A percentile compares a stretch with the other conserved stretches of the same genome.
Evolutionary conservation across 2,329 filamentous ascomycete species (phyloP).

Genomic region (Periconia macrospinosa): DNA sequence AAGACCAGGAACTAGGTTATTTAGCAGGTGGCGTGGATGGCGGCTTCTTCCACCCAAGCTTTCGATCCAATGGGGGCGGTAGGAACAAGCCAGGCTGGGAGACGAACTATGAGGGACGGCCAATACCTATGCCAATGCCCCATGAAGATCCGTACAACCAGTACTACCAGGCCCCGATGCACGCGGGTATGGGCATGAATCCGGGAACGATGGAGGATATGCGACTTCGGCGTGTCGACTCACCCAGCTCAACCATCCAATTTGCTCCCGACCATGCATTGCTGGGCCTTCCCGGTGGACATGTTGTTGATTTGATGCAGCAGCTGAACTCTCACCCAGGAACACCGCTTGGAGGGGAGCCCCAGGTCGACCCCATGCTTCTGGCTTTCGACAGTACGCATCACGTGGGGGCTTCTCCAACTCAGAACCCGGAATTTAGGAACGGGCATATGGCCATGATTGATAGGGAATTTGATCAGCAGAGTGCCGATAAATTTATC

Average conservation of each 20-base stretch:
- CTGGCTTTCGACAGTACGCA: constrained; percentile 35
- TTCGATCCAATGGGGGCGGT: constrained; percentile 28
- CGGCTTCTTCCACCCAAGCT: constrained; percentile 31
- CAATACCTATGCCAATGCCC: constrained; percentile 50
- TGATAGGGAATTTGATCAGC: constrained; percentile 29
- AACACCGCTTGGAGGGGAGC: constrained; percentile 38
- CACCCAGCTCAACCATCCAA: constrained; percentile 26
- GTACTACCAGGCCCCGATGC: constrained; percentile 55
- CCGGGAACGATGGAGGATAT: constrained; percentile 38
- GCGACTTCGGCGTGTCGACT: constrained; percentile 46
- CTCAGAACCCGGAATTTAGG: constrained; percentile 29
- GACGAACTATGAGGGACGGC: constrained; percentile 54
- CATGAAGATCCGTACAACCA: constrained; percentile 50
- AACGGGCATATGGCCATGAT: constrained; percentile 37
- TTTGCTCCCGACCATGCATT: constrained; percentile 36
- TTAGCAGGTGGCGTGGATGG: constrained; percentile 22
- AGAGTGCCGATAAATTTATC: constrained; percentile 31
- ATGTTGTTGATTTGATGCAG: constrained; percentile 41
- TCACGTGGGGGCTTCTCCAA: constrained; percentile 22
- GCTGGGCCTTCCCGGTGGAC: constrained; percentile 44
- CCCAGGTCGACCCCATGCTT: constrained; percentile 47
- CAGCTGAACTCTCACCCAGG: constrained; percentile 29
- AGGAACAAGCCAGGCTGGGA: constrained; percentile 55
- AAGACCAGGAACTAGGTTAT: constrained; percentile 29
- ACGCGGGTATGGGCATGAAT: constrained; percentile 40